Conservation (phyloP, 164 flowering plant genomes). For the Vitis vinifera region DNA sequence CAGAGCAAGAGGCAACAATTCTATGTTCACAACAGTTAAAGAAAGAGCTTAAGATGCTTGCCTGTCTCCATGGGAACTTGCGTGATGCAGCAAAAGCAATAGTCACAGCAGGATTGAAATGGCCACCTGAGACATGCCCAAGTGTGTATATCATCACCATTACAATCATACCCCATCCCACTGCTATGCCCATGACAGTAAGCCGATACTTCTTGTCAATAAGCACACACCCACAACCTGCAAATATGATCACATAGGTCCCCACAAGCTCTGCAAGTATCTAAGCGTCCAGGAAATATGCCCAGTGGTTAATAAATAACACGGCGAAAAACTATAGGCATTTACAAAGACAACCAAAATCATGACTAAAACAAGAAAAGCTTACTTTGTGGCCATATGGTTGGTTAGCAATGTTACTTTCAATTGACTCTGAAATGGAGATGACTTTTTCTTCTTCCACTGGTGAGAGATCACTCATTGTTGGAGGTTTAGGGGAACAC, state of each 20-base stretch:
- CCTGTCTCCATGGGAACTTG: conserved; percentile 18
- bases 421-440: not conserved
- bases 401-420: not conserved
- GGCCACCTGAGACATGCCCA: conserved; percentile 20
- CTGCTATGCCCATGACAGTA: conserved; percentile 1
- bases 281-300: not conserved
- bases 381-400: not conserved
- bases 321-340: too few relatives aligned
- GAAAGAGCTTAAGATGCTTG: not conserved
- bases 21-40: too few relatives aligned
- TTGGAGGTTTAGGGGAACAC: not conserved
- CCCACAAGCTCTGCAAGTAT: conserved; percentile 3
- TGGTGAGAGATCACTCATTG: not conserved
- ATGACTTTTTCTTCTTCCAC: not conserved
- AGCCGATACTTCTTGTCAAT: not conserved
- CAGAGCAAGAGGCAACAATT: too few relatives aligned
- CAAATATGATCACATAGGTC: conserved; percentile 9
- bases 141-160: conserved; percentile 22
- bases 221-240: conserved; percentile 8
- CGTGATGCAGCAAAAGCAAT: conserved; percentile 11
- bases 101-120: conserved; percentile 26
- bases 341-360: too few relatives aligned
- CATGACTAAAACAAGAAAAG: not conserved
- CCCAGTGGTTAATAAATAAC: not conserved
- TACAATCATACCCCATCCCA: conserved; percentile 15